phyloP scores from a whole-genome alignment of 1,284 basidiomycete species.

The Boletus smithii region DNA sequence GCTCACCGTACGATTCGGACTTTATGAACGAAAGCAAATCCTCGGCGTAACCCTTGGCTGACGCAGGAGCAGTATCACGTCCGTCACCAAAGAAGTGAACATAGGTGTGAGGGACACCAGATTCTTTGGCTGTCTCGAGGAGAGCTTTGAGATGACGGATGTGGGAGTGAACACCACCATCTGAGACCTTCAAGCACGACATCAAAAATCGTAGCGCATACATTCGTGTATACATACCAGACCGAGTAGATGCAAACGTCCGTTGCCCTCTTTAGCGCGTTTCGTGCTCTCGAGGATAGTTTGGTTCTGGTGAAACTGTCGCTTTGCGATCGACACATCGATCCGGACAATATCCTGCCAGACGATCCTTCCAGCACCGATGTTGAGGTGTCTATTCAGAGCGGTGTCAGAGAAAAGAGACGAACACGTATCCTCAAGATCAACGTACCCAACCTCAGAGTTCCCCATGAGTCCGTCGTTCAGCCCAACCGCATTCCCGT shows the following conservation, averaged over 20 bases:
- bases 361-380: conserved; percentile 87
- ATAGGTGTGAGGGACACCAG: conserved; percentile 79
- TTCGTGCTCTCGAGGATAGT: conserved; percentile 71
- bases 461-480: conserved; percentile 94
- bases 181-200: conserved; percentile 58
- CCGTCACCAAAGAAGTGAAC: conserved; percentile 91
- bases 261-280: conserved; percentile 75
- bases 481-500: conserved; percentile 84
- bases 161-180: conserved; percentile 94
- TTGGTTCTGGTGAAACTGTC: conserved; percentile 77
- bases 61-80: conserved; percentile 85
- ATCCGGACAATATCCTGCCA: conserved; percentile 96
- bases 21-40: conserved; percentile 76
- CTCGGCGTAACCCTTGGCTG: conserved; percentile 67
- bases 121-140: conserved; percentile 82
- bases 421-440: background rate
- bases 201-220: background rate
- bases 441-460: conserved; percentile 84
- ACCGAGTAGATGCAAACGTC: conserved; percentile 80
- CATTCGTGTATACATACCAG: conserved; percentile 49
- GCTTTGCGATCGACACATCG: conserved; percentile 85
- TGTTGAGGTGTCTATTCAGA: conserved; percentile 75
- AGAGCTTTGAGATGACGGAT: conserved; percentile 84
- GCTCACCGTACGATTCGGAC: conserved; percentile 67
- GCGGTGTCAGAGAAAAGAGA: background rate